phyloP scores from a whole-genome alignment of 2,329 filamentous ascomycete genomes.

The Ilyonectria destructans region DNA sequence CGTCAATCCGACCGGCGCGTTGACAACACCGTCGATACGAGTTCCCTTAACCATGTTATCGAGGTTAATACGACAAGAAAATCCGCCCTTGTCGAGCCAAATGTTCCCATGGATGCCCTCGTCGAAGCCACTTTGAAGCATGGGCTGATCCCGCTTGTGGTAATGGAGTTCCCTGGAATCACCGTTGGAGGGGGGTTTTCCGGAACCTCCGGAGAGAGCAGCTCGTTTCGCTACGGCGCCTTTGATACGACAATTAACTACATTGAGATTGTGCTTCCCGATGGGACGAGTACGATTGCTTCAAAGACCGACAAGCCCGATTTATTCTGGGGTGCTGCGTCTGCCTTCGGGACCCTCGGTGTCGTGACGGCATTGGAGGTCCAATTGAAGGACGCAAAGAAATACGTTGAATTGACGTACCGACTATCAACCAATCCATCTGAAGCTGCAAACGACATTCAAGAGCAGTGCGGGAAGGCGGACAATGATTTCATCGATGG shows the following conservation, averaged over 20 bases:
- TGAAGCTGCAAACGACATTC: constrained; percentile 61
- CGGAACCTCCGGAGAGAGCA: constrained; percentile 78
- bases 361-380: constrained; percentile 77
- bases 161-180: constrained; percentile 83
- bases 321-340: constrained; percentile 76
- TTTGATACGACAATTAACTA: constrained; percentile 75
- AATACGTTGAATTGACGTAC: constrained; percentile 73
- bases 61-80: constrained; percentile 67
- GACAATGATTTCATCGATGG: constrained; percentile 78
- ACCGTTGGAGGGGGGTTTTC: constrained; percentile 79
- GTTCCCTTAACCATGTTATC: constrained; percentile 74
- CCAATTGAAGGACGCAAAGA: constrained; percentile 68
- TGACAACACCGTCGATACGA: constrained; percentile 78
- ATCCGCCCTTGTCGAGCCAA: constrained; percentile 79
- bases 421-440: constrained; percentile 60
- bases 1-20: constrained; percentile 67
- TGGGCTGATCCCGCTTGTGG: constrained; percentile 75
- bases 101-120: constrained; percentile 78
- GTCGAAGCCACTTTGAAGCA: constrained; percentile 71
- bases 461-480: constrained; percentile 58
- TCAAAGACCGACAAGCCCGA: constrained; percentile 71
- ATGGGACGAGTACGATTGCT: constrained; percentile 70
- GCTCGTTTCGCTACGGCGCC: constrained; percentile 77
- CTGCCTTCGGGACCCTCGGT: constrained; percentile 78
- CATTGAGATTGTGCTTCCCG: constrained; percentile 77